Evolutionary conservation across 192 early-diverging fungal genomes (phyloP), one percentile per base, ranked within the genome.

Genomic region (Rhizophagus sp.): DNA sequence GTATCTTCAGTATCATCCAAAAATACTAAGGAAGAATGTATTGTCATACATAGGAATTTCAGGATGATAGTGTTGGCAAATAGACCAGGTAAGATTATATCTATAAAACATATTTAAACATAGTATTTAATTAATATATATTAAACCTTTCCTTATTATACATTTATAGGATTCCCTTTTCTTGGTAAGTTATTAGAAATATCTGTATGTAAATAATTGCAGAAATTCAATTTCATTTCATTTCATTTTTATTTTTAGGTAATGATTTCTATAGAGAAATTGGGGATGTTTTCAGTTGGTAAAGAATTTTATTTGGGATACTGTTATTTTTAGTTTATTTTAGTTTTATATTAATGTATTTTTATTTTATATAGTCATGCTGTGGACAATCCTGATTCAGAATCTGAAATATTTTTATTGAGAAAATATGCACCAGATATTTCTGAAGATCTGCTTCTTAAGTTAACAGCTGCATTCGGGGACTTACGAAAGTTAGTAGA

Each of bases 41-140:
- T 91, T 70, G 81, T 90, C 7, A 83, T 90, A n/a, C 88, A 90
- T 62, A 81, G 81, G 13, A 86, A 93, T 63, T 95, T 95, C 87
- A 88, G 93, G 34, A 94, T 95, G 91, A 90, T 95, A 79, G 93
- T 95, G 27, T 83, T 95, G 17, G 94, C 94, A 34, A 95, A 95
- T 79, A 87, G 94, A 24, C 94, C 94, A 19, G 94, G 94, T 73
- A 74, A 24, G 71, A 36, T 50, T 61, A 25, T 63, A 25, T 36
- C 25, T 61, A 62, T 34, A 24, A 67, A 24, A 62, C 24, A 44
- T 34, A 63, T 63, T 36, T 63, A 22, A 41, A 0, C 5, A 41
- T 41, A 30, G 30, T 30, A 11, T 15, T 24, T 19, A 22, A 44
- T 39, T 47, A 27, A 22, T 67, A 17, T 74, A 15, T 15, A 1